Conservation (phyloP, 371 early-diverging fungal species). For the Rhizopus microsporus region DNA sequence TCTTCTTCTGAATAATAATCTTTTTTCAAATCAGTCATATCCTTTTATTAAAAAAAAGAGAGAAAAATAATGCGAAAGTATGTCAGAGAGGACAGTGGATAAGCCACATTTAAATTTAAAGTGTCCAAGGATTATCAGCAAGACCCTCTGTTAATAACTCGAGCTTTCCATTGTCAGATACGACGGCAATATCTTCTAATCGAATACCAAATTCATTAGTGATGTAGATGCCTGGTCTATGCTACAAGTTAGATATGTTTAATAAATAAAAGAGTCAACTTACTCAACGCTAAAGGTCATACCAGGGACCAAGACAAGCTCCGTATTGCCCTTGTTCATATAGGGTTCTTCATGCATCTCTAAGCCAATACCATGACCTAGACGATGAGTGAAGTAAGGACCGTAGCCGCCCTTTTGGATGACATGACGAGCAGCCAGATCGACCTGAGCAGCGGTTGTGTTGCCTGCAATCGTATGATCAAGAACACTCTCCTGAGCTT, state of each 20-base stretch:
- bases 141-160: conserved; percentile 55
- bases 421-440: conserved; percentile 50
- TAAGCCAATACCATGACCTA: conserved; percentile 63
- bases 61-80: conserved; percentile 1
- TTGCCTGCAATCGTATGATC: conserved; percentile 26
- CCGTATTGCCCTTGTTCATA: conserved; percentile 55
- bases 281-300: conserved; percentile 62
- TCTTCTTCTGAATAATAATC: conserved; percentile 17
- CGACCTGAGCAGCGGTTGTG: conserved; percentile 50
- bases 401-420: conserved; percentile 52
- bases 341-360: conserved; percentile 68
- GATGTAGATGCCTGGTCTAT: conserved; percentile 57
- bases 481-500: conserved; percentile 51
- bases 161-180: conserved; percentile 45
- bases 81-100: not conserved
- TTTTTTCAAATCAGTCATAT: conserved; percentile 10
- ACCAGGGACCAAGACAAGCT: conserved; percentile 43
- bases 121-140: conserved; percentile 49
- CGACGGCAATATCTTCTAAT: conserved; percentile 63
- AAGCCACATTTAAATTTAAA: conserved; percentile 27
- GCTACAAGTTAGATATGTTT: not conserved
- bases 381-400: conserved; percentile 54
- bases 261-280: not conserved
- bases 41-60: conserved; percentile 4
- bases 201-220: conserved; percentile 53